A percentile compares a stretch with the other conserved stretches of the same genome.
phyloP scores from a whole-genome alignment of 2,329 filamentous ascomycete species.

The Penicillium sp. region DNA sequence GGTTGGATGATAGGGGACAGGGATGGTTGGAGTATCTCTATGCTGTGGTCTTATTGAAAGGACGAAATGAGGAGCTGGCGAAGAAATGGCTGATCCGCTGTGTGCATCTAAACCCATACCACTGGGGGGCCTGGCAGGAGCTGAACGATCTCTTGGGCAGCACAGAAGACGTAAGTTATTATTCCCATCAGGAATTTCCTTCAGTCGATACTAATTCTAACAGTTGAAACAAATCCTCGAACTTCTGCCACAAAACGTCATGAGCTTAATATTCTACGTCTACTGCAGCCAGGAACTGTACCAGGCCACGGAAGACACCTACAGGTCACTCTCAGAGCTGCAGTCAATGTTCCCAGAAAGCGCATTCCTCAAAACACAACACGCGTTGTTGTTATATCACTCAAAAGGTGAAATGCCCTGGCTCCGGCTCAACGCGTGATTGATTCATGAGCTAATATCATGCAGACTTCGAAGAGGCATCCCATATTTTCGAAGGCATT shows the following conservation, averaged over 20 bases:
- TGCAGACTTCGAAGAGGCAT: slow-evolving; percentile 55
- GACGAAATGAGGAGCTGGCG: slow-evolving; percentile 79
- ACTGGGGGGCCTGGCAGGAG: slow-evolving; percentile 96
- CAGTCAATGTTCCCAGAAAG: slow-evolving; percentile 77
- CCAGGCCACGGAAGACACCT: slow-evolving; percentile 67
- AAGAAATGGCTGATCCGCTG: slow-evolving; percentile 80
- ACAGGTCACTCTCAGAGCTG: slow-evolving; percentile 66
- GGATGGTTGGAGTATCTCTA: slow-evolving; percentile 85
- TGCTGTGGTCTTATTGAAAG: slow-evolving; percentile 78
- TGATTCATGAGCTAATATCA: slow-evolving; percentile 7
- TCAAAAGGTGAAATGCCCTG: slow-evolving; percentile 51
- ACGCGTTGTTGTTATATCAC: slow-evolving; percentile 80
- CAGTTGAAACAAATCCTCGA: slow-evolving; percentile 63
- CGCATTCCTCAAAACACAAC: slow-evolving; percentile 81
- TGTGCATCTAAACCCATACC: slow-evolving; percentile 82
- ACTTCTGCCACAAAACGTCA: slow-evolving; percentile 76
- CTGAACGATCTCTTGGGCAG: slow-evolving; percentile 70
- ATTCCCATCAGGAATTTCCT: not conserved
- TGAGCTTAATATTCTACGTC: slow-evolving; percentile 88
- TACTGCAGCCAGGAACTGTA: slow-evolving; percentile 87
- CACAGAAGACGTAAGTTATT: slow-evolving; percentile 63
- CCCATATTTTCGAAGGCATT: slow-evolving; percentile 58
- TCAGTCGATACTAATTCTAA: slow-evolving; percentile 14
- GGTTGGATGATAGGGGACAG: slow-evolving; percentile 57
- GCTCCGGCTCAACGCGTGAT: not conserved